Base-by-base conservation (phyloP, 177 flowering plant genomes). In the Vitis hybrid region DNA sequence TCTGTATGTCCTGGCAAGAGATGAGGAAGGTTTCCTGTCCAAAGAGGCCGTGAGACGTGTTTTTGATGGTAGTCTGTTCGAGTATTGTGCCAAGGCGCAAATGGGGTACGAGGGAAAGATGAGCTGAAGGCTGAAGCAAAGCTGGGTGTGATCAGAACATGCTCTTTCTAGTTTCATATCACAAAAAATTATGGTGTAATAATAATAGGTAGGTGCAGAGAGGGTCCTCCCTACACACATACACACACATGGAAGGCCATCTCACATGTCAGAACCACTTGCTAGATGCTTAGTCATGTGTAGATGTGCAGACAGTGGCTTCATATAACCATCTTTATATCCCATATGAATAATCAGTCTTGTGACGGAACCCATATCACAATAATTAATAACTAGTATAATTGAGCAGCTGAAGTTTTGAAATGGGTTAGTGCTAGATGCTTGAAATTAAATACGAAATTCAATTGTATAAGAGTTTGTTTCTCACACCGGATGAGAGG, bases 31-130 rank as follows among this genome's bases (percentile, higher is more conserved):
- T 1, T 79, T 77, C 46, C 68, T 89, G 58, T 79, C 93, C 0
- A 92, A 90, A 76, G 97, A 92, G 77, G 92, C 88, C 0, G 79
- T 85, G 3, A 76, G 97, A 51, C 79, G 91, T 0, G 76, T 77
- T 51, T 88, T 79, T 5, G 95, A 92, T 74, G 97, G 95, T 5
- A 90, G 90, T 66, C 73, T 92, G 73, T 92, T 92, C 61, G 92
- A 88, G 78, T 87, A 86, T 35, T 74, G 82, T 60, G 91, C 97
- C 11, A 86, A 79, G 74, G 68, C 74, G 76, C 79, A 80, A 15
- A 51, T 17, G 15, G 85, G 76, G 0, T 73, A 58, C 9, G 62
- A 64, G 0, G 76, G 67, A n/a, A 85, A 87, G 76, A 85, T 76
- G 80, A 67, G 66, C 48, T 75, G 59, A 72, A 41, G 46, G 30